Percentiles rank a stretch among this genome's conserved stretches.
Conservation (phyloP, 805 yeast species). For the Hyphopichia homilentoma region DNA sequence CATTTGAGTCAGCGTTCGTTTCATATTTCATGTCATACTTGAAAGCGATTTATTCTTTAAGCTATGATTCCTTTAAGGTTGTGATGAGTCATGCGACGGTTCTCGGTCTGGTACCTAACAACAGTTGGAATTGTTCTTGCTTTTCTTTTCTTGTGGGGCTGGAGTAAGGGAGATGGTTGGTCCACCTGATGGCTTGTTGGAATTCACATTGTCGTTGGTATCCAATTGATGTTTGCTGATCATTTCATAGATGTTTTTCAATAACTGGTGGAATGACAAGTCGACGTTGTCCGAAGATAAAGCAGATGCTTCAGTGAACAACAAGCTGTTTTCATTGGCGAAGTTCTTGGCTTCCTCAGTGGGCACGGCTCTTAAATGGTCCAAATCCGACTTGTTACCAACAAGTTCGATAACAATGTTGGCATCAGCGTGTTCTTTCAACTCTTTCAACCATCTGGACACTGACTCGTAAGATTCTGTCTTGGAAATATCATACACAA, state of each 20-base stretch:
- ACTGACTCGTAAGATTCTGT: constrained; percentile 82
- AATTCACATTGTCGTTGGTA: constrained; percentile 60
- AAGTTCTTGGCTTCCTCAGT: constrained; percentile 96
- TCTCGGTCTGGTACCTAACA: no score
- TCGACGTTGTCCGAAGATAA: constrained; percentile 93
- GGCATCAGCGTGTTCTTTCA: constrained; percentile 89
- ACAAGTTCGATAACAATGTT: constrained; percentile 92
- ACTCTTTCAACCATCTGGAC: constrained; percentile 84
- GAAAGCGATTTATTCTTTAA: no score
- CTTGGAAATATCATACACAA: constrained; percentile 93
- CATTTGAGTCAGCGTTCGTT: no score
- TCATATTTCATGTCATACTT: no score
- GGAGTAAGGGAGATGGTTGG: constrained; percentile 92
- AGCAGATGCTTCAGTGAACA: constrained; percentile 96
- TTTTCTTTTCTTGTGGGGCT: constrained; percentile 76
- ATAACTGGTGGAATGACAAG: constrained; percentile 85
- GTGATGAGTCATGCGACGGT: no score
- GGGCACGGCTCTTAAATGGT: constrained; percentile 92
- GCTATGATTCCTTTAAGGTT: no score
- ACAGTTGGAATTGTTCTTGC: constrained; percentile 58
- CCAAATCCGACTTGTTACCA: constrained; percentile 88
- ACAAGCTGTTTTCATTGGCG: constrained; percentile 85
- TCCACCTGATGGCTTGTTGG: constrained; percentile 68
- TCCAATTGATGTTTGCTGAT: constrained; percentile 90
- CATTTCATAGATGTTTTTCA: constrained; percentile 92